Base-by-base conservation (phyloP, 768 basidiomycete genomes). In the Mycena vitilis region DNA sequence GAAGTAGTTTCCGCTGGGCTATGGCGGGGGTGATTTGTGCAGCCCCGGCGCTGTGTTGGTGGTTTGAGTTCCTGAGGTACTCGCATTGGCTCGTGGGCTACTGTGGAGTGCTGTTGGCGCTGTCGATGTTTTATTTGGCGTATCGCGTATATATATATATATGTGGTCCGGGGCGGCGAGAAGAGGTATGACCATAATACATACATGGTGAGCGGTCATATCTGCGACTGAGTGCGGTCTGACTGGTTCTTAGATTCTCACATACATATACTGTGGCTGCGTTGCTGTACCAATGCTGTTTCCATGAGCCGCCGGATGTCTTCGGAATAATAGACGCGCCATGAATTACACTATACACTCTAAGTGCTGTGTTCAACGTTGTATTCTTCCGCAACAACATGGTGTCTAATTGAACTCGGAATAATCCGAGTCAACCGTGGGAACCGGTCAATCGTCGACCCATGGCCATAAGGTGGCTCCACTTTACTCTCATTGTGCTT, bases 1-100 rank as follows among this genome's bases (percentile, higher is more conserved):
- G 83, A 0, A 34, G 71, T n/a, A 51, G 73, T 5, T 78, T 80
- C 5, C 78, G 81, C n/a, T 60, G 66, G 58, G 55, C 55, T 1
- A 66, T 72, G 63, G 47, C 55, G n/a, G 30, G 60, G 0, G 20
- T 69, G 22, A 65, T 72, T 30, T 60, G 63, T 10, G 47, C 44
- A 2, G 54, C 49, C 4, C 66, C 63, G 0, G 45, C 44, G 11
- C 18, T 68, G n/a, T 65, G 62, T 36, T 71, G 70, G 66, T 23
- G 25, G n/a, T n/a, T 65, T 25, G 62, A 57, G 20, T 71, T 71
- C 36, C 15, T 68, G 36, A 37, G 34, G 10, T 16, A 47, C 23
- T 48, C 62, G 42, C 65, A 66, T 48, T 53, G 49, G 65, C 23
- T 68, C 23, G 60, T 57, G 4, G 49, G 52, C 1, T 66, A 65